Evolutionary conservation across 768 basidiomycete genomes (phyloP).

Genomic region (Russula foetens): DNA sequence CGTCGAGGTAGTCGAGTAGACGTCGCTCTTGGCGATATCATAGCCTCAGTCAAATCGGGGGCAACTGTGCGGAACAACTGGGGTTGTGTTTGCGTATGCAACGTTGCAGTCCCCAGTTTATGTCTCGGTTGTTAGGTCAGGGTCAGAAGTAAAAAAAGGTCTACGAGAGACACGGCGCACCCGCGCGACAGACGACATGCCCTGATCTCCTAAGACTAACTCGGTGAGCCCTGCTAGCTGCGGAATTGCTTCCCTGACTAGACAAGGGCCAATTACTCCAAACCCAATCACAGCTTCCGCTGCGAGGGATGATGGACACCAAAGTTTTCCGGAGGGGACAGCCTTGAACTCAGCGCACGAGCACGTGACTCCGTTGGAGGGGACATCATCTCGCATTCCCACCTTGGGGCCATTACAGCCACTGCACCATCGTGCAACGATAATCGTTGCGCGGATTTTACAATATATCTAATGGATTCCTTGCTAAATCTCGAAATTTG

Average conservation of each 20-base stretch:
- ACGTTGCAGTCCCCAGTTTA: too few species aligned
- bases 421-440: conserved; percentile 39
- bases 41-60: too few species aligned
- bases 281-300: conserved; percentile 55
- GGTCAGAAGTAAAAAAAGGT: conserved; percentile 46
- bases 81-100: too few species aligned
- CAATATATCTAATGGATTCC: too few species aligned
- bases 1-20: conserved; percentile 57
- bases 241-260: conserved; percentile 91
- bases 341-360: conserved; percentile 89
- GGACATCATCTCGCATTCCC: conserved; percentile 68
- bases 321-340: conserved; percentile 94
- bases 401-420: conserved; percentile 77
- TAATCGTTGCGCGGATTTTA: too few species aligned
- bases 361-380: conserved; percentile 48
- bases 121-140: neutral
- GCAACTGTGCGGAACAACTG: too few species aligned
- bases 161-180: conserved; percentile 66
- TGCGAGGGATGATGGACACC: conserved; percentile 60
- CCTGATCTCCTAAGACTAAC: conserved; percentile 92
- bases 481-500: too few species aligned
- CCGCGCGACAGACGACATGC: conserved; percentile 76
- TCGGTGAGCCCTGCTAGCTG: conserved; percentile 81
- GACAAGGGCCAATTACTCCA: conserved; percentile 82
- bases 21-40: conserved; percentile 47